These are phyloP conservation scores for Phylloporus arenicola DNA, from an alignment of 768 basidiomycete genomes.

Conservation along the genomic window DNA sequence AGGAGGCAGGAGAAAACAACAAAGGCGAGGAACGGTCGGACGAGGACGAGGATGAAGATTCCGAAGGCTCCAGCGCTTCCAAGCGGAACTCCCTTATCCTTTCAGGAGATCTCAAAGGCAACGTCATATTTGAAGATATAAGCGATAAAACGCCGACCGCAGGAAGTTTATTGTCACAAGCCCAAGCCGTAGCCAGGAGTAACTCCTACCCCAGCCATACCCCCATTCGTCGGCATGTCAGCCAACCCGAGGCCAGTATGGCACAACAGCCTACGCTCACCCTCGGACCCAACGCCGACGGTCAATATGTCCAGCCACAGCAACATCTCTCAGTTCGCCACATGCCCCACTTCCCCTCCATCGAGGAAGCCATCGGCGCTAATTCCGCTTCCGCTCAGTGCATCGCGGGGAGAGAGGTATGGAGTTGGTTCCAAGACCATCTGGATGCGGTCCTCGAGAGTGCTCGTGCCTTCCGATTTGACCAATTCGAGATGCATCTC, in stretches of 20 bases:
- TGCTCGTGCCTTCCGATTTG: constrained; percentile 73
- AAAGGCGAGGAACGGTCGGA: constrained; percentile 70
- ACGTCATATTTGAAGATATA: constrained; percentile 55
- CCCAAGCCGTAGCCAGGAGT: constrained; percentile 56
- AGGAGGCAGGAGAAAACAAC: constrained; percentile 61
- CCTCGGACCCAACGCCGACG: constrained; percentile 39
- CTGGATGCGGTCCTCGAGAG: constrained; percentile 77
- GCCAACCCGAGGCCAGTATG: constrained; percentile 51
- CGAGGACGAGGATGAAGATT: constrained; percentile 85
- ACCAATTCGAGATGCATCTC: constrained; percentile 85
- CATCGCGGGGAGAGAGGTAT: constrained; percentile 78
- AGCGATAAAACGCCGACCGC: constrained; percentile 86
- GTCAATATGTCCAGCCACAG: constrained; percentile 44
- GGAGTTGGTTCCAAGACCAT: constrained; percentile 91
- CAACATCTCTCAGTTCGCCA: constrained; percentile 65
- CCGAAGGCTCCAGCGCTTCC: constrained; percentile 68
- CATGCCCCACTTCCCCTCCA: constrained; percentile 75
- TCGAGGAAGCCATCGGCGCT: constrained; percentile 77
- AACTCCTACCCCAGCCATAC: constrained; percentile 62
- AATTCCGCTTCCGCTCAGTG: constrained; percentile 72
- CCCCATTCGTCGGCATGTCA: constrained; percentile 67
- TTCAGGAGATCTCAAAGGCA: constrained; percentile 55
- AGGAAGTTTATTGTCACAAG: constrained; percentile 69
- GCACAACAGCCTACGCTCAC: constrained; percentile 55
- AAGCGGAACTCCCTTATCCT: constrained; percentile 72